Base-by-base conservation (phyloP, 2,329 filamentous ascomycete genomes). In the Westerdykella aurantiaca region DNA sequence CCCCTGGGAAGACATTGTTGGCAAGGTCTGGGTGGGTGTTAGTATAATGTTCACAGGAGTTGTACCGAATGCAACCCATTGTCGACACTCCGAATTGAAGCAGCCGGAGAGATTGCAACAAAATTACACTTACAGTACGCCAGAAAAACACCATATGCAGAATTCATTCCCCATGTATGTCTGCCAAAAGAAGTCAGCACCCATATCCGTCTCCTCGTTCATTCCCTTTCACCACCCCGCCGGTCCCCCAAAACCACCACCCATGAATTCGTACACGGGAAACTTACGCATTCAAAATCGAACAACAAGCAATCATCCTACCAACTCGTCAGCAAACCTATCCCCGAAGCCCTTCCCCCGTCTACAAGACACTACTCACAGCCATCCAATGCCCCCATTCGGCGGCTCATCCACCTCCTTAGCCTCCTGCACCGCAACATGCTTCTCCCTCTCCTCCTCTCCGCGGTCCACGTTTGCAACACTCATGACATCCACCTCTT, bases 101-200 rank as follows among this genome's bases (percentile, higher is more conserved):
- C 10, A 25, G 23, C 10, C 18, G 2, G 22, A 22, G 12, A 39
- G 7, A 16, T 9, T 35, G 33, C 7, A 14, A 18, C 33, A 14
- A 35, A 4, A 29, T 9, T 9, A 2, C 25, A 29, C 33, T 18
- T 17, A 37, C 18, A 46, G 56, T 88, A 78, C 13, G 88, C 83
- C 12, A 91, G 79, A 50, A 85, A 88, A 45, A 88, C 82, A 61
- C 85, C 86, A 70, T 78, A 86, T 2, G 77, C 75, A 44, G 77
- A 80, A 61, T 88, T 88, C 48, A 88, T 69, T 6, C 85, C 85
- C 85, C 85, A 88, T 1, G 84, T 87, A 58, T 88, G 83, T 6
- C 75, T 48, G 75, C 69, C 33, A 21, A 1, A 29, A n/a, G n/a
- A 5, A 37, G 41, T 58, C 43, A 58, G 52, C 25, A 3, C 7